Evolutionary conservation across 306 rosid genomes (phyloP), one percentile per base, ranked within the genome.

Genomic region (Trifolium pratense): DNA sequence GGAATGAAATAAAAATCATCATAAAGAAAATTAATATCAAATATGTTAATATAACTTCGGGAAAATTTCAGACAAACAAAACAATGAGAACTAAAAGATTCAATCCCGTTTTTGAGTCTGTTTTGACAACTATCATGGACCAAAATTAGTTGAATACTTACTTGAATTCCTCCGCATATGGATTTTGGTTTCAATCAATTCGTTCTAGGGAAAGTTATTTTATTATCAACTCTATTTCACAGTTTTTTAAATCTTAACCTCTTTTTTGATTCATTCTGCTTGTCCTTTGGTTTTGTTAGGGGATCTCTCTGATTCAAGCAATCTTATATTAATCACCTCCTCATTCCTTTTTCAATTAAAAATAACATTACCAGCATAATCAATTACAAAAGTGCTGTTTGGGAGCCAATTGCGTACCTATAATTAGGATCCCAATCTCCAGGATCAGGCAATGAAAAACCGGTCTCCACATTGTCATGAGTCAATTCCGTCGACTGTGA

Each of bases 341-440:
- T 59, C 40, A 29, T 26, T 59, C 40, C 21, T 29, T 59, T 25
- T 58, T 58, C 17, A 58, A 58, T 14, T 26, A 58, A 58, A 55
- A 26, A 58, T 58, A 58, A 58, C 15, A 26, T 58, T 36, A 58
- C 9, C 37, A 58, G 32, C 5, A 56, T 25, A 46, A 23, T 60
- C 51, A 74, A 70, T 17, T 48, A 68, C 23, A 40, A 59, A 63
- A 25, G 40, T 23, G 56, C 56, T n/a, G 42, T 45, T 73, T 55
- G 6, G 76, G 58, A 82, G 68, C 49, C 59, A 69, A 40, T 32
- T 14, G 34, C 75, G 70, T 87, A 91, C 99, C 99, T 94, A 74
- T 95, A 95, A 80, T 90, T 88, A 63, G 99, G 99, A 83, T 95
- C 99, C 99, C 99, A 95, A 66, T 95, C 99, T 73, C 93, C 96